A percentile compares a stretch with the other conserved stretches of the same genome.
phyloP scores from a whole-genome alignment of 1,139 yeast genomes.

The Schwanniomyces etchellsii region DNA sequence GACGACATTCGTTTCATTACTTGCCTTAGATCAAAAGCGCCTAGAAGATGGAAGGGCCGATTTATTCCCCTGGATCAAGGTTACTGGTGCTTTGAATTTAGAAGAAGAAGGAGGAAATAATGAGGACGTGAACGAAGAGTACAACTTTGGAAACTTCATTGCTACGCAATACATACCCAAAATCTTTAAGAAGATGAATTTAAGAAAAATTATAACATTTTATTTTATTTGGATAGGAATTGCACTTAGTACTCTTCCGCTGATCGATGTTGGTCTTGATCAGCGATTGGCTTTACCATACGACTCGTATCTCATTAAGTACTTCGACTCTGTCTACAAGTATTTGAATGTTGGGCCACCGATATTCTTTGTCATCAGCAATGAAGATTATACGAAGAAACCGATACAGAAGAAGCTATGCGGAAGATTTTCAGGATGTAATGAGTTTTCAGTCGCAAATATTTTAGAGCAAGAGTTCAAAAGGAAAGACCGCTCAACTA shows the following conservation, averaged over 20 bases:
- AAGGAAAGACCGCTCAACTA: constrained; percentile 56
- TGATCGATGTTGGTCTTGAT: constrained; percentile 72
- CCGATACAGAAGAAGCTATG: constrained; percentile 68
- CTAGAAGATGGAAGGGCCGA: constrained; percentile 57
- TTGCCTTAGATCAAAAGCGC: constrained; percentile 64
- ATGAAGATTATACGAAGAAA: constrained; percentile 56
- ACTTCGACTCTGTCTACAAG: constrained; percentile 69
- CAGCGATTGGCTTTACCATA: constrained; percentile 84
- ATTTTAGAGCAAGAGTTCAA: constrained; percentile 83
- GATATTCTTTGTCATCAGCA: constrained; percentile 70
- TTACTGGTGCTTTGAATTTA: constrained; percentile 2
- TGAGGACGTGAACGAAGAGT: constrained; percentile 10
- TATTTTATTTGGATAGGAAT: constrained; percentile 63
- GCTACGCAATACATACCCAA: constrained; percentile 41
- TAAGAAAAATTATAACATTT: constrained; percentile 43
- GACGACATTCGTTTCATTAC: constrained; percentile 72
- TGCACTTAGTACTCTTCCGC: constrained; percentile 66
- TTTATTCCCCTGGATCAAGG: constrained; percentile 45
- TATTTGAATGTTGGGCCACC: constrained; percentile 91
- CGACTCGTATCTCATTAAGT: constrained; percentile 73
- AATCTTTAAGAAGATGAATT: constrained; percentile 42
- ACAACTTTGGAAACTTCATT: constrained; percentile 22
- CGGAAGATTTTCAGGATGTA: constrained; percentile 83
- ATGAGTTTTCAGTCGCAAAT: constrained; percentile 72
- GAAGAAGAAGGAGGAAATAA: constrained; percentile 9